phyloP scores from a whole-genome alignment of 2,329 filamentous ascomycete genomes.

The Trichoderma citrinoviride region DNA sequence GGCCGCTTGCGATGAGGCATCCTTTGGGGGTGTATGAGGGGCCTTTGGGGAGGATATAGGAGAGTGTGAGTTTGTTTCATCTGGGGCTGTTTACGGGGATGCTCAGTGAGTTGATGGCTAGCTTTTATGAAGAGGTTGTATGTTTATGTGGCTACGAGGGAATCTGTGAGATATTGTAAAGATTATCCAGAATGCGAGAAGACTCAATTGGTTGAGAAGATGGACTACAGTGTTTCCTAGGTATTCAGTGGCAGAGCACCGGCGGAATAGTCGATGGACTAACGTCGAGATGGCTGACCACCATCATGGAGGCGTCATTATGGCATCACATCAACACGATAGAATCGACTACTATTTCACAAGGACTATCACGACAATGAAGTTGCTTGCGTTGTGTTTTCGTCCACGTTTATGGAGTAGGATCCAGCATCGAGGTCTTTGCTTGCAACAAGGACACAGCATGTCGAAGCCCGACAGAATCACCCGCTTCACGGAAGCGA shows the following conservation, averaged over 20 bases:
- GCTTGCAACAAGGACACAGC: neutral
- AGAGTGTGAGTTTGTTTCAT: neutral
- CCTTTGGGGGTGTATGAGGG: slow-evolving; percentile 25
- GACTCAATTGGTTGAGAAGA: neutral
- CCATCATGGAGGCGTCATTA: slow-evolving; percentile 3
- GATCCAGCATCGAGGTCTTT: neutral
- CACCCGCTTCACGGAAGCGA: slow-evolving; percentile 37
- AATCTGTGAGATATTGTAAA: no score
- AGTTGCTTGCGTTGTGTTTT: neutral
- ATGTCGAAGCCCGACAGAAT: neutral
- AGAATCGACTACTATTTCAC: neutral
- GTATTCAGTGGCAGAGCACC: neutral
- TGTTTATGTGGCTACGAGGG: no score
- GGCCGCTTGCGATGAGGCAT: slow-evolving; percentile 29
- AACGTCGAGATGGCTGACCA: slow-evolving; percentile 6
- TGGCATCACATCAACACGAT: slow-evolving; percentile 9
- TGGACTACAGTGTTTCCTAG: neutral
- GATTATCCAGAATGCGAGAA: no score
- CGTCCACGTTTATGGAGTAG: no score
- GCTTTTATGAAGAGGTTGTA: no score
- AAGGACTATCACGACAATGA: neutral
- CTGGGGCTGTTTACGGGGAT: no score
- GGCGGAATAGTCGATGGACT: neutral
- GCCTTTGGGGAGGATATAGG: neutral
- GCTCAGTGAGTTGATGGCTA: no score